A percentile compares a stretch with the other conserved stretches of the same genome.
These are phyloP conservation scores for Populus alba DNA, from an alignment of 345 rosid genomes.

Conservation along the genomic window DNA sequence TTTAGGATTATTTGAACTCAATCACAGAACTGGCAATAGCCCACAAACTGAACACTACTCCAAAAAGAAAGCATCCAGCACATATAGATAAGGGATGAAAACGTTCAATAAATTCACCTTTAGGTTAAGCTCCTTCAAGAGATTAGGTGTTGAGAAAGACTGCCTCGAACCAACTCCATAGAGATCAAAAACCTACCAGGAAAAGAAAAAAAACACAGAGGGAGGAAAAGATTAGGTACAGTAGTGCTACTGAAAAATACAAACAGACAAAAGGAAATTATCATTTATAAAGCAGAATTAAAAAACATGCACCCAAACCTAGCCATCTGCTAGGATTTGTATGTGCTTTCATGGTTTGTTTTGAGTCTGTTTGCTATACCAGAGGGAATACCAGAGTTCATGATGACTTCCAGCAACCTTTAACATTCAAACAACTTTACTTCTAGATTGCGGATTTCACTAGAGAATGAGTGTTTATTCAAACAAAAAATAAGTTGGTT, in stretches of 20 bases:
- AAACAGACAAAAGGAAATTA: not conserved
- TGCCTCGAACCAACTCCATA: constrained; percentile 77
- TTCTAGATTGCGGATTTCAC: not conserved
- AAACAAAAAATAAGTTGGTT: not conserved
- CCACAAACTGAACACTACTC: not conserved
- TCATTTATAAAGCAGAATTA: not conserved
- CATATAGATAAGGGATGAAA: not conserved
- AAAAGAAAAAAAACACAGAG: not conserved
- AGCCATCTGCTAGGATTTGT: not conserved
- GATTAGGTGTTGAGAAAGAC: constrained; percentile 62
- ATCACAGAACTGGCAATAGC: not conserved
- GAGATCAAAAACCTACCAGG: constrained; percentile 64
- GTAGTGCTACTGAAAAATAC: not conserved
- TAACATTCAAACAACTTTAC: not conserved
- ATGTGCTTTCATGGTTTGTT: not conserved
- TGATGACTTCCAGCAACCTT: not conserved
- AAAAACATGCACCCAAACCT: not conserved
- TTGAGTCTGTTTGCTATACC: not conserved
- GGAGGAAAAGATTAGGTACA: not conserved
- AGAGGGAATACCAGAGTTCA: not conserved
- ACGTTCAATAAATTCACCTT: constrained; percentile 48
- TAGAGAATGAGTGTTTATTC: not conserved
- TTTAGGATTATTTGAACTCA: not conserved
- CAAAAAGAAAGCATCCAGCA: not conserved
- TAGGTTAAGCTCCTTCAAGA: constrained; percentile 58